phyloP scores from a whole-genome alignment of 2,329 filamentous ascomycete genomes.

The Malbranchea cinnamomea region DNA sequence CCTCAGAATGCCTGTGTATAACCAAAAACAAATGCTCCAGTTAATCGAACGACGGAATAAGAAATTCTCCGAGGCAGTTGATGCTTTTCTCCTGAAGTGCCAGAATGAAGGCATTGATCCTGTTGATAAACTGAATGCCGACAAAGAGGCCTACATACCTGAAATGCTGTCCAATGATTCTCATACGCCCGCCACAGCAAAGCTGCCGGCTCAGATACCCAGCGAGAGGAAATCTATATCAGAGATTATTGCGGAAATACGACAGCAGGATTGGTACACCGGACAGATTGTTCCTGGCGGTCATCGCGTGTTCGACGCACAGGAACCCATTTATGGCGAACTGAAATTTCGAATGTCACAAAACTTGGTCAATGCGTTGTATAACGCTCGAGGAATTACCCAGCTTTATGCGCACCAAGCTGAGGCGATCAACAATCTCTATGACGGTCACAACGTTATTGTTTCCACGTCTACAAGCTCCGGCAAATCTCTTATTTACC shows the following conservation, averaged over 20 bases:
- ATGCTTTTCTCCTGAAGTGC: conserved; percentile 62
- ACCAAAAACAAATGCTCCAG: conserved; percentile 78
- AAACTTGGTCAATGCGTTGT: conserved; percentile 84
- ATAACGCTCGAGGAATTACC: conserved; percentile 77
- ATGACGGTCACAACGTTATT: conserved; percentile 73
- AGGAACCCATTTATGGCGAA: conserved; percentile 67
- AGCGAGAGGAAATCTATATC: conserved; percentile 64
- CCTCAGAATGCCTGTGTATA: conserved; percentile 81
- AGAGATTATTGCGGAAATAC: conserved; percentile 74
- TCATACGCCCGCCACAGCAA: conserved; percentile 27
- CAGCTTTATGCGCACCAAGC: conserved; percentile 83
- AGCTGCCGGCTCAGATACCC: conserved; percentile 58
- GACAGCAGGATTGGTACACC: conserved; percentile 71
- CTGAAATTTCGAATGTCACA: conserved; percentile 79
- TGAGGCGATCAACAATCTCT: conserved; percentile 78
- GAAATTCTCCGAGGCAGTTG: conserved; percentile 66
- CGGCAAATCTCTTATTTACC: conserved; percentile 95
- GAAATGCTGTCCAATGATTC: conserved; percentile 29
- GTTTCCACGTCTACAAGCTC: conserved; percentile 92
- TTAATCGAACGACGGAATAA: conserved; percentile 80
- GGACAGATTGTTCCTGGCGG: conserved; percentile 88
- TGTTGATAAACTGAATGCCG: conserved; percentile 45
- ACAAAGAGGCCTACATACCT: conserved; percentile 49
- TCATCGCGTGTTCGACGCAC: conserved; percentile 77
- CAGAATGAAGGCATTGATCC: conserved; percentile 50